These are phyloP conservation scores for Mesostigma viride DNA, from an alignment of 139 green algal species.

Conservation along the genomic window DNA sequence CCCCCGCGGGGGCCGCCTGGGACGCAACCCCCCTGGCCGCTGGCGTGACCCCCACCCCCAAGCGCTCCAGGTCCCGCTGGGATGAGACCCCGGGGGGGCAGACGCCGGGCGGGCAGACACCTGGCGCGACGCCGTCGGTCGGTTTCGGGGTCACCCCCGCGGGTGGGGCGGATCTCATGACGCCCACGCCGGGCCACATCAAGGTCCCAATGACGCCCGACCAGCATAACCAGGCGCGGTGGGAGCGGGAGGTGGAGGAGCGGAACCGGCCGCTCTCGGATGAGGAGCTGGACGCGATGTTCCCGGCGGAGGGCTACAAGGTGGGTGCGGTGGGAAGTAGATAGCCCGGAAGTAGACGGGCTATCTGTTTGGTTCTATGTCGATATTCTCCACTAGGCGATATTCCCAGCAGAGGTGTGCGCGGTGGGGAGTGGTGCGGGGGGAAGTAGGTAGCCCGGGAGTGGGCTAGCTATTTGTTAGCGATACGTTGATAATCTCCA, in stretches of 20 bases:
- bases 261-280: constrained; percentile 82
- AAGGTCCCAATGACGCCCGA: constrained; percentile 63
- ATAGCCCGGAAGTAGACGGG: constrained; percentile 6
- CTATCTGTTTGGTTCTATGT: too few species aligned
- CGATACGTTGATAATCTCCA: too few species aligned
- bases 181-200: constrained; percentile 40
- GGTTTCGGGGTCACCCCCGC: constrained; percentile 34
- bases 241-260: constrained; percentile 80
- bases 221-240: constrained; percentile 53
- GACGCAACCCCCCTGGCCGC: constrained; percentile 22
- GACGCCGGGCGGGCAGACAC: constrained; percentile 46
- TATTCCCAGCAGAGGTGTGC: too few species aligned
- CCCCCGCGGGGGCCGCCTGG: constrained; percentile 29
- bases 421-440: too few species aligned
- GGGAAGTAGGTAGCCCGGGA: too few species aligned
- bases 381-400: too few species aligned
- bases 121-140: constrained; percentile 17
- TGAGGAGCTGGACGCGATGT: constrained; percentile 89
- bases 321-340: too few species aligned
- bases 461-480: too few species aligned
- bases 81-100: constrained; percentile 68
- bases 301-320: constrained; percentile 82
- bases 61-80: constrained; percentile 55
- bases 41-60: constrained; percentile 27
- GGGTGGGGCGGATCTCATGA: constrained; percentile 53